Evolutionary conservation across 2,329 filamentous ascomycete species (phyloP), one percentile per base, ranked within the genome.

Genomic region (Blumeriella jaapii): DNA sequence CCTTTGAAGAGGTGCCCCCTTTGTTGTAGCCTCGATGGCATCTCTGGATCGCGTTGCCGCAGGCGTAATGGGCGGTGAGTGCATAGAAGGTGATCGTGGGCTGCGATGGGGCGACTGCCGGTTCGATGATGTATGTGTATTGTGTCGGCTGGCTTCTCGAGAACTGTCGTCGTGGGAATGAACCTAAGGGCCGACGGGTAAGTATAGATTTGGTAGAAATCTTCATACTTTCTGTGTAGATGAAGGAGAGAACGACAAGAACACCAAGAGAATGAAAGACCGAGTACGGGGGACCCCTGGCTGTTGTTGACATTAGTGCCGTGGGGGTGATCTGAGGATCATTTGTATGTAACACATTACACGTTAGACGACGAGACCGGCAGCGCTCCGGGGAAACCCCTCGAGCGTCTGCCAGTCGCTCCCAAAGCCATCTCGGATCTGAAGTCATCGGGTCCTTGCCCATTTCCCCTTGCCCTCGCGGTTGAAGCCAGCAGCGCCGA

Each of bases 1-100:
- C 40, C 56, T 59, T 39, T 54, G 50, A 38, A 55, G 51, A 39
- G 53, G 45, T 35, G 53, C 53, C 23, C 53, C 53, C 29, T 54
- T 54, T 34, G 47, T 52, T 38, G 57, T 55, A 19, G 22, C 34
- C 24, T 53, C 55, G 38, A 50, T 45, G 46, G 55, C 57, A 53
- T 75, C 74, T 48, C 65, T 64, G 34, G 71, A 73, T 45, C 67
- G 64, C 27, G 84, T 89, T 33, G 78, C 86, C 36, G 85, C 78
- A 12, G 89, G 89, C 9, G 87, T 95, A 34, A 96, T 69, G 26
- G 86, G 86, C 46, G 89, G 89, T 8, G 87, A 93, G 49, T 89
- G 82, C 61, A 93, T 72, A 38, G 80, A 73, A 40, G 78, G 74
- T 28, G 71, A 63, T 41, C 71, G 69, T 41, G 82, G 79, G 45